These are phyloP conservation scores for Neopestalotiopsis sp. DNA, from an alignment of 2,329 filamentous ascomycete species.

Conservation along the genomic window DNA sequence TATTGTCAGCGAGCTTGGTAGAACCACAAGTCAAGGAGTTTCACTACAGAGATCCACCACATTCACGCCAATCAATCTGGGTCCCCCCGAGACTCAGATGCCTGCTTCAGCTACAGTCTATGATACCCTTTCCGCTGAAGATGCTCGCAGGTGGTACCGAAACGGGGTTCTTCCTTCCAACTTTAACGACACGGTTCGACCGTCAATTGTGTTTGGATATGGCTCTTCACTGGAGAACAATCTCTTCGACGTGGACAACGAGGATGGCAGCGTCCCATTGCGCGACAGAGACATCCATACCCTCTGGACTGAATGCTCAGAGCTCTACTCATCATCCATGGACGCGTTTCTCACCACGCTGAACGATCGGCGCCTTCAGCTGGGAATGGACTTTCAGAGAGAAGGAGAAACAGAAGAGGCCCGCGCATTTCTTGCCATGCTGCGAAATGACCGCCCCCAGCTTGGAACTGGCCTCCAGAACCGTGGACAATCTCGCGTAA, in stretches of 20 bases:
- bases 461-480: too few relatives aligned
- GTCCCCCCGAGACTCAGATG: constrained; percentile 11
- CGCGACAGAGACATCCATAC: constrained; percentile 38
- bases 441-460: too few relatives aligned
- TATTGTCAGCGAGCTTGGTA: background rate
- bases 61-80: constrained; percentile 18
- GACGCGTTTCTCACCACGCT: constrained; percentile 38
- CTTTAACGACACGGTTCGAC: constrained; percentile 29
- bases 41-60: background rate
- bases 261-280: constrained; percentile 28
- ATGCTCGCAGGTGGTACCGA: constrained; percentile 37
- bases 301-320: constrained; percentile 47
- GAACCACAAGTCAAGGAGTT: background rate
- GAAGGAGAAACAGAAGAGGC: constrained; percentile 36
- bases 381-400: constrained; percentile 43
- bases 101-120: constrained; percentile 25
- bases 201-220: constrained; percentile 27
- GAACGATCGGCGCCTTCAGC: constrained; percentile 33
- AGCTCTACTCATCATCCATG: constrained; percentile 39
- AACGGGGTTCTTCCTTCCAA: constrained; percentile 35
- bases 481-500: too few relatives aligned
- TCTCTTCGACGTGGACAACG: constrained; percentile 22
- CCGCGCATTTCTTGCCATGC: background rate
- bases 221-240: constrained; percentile 17
- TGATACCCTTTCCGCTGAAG: constrained; percentile 38